Conservation (phyloP, 2,329 filamentous ascomycete species). For the Lasiodiplodia gonubiensis region DNA sequence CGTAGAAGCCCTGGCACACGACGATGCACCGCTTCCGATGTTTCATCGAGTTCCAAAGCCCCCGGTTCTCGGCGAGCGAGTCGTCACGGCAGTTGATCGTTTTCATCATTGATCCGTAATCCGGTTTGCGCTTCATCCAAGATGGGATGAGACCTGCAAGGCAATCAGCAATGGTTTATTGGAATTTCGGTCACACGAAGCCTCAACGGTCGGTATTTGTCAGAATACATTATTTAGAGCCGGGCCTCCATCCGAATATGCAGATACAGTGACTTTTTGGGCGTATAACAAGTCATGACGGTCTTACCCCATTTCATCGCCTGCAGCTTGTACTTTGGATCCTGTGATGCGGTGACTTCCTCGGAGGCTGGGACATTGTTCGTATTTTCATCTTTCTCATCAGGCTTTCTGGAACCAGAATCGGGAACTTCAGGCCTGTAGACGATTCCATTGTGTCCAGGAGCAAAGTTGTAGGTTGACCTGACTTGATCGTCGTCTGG, state of each 20-base stretch:
- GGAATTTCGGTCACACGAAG: not conserved
- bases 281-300: not conserved
- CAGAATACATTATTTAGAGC: constrained; percentile 1
- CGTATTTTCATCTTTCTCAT: constrained; percentile 31
- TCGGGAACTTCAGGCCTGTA: constrained; percentile 78
- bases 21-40: constrained; percentile 85
- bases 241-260: constrained; percentile 55
- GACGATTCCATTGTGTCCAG: constrained; percentile 82
- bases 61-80: constrained; percentile 73
- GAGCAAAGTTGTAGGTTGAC: constrained; percentile 91
- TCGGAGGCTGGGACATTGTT: constrained; percentile 31
- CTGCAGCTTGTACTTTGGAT: constrained; percentile 78
- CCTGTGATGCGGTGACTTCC: constrained; percentile 33
- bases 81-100: constrained; percentile 97
- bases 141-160: constrained; percentile 76
- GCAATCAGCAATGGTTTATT: not conserved
- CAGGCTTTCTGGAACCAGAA: constrained; percentile 55
- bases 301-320: constrained; percentile 84
- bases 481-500: constrained; percentile 73
- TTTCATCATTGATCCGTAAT: constrained; percentile 77
- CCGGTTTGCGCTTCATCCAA: constrained; percentile 86
- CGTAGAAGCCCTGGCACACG: constrained; percentile 90
- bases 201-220: not conserved
- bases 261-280: constrained; percentile 81
- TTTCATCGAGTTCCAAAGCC: constrained; percentile 95